Evolutionary conservation across 495 filamentous ascomycete genomes (phyloP), one percentile per base, ranked within the genome.

Genomic region (Aspergillus heteromorphus): DNA sequence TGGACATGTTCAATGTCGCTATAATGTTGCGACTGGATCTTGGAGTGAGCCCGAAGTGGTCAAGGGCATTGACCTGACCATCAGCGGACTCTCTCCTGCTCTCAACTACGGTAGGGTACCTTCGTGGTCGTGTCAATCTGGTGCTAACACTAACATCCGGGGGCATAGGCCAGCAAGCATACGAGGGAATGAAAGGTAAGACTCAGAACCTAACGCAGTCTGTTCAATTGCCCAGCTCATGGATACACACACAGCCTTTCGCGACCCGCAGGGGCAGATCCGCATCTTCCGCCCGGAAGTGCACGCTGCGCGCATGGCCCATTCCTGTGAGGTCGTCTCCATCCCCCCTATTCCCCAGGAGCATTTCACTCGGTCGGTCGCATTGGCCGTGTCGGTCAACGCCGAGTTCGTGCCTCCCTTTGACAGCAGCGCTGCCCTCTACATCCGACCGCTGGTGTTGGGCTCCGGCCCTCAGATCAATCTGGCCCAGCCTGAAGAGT

Each of bases 1-100:
- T 56, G 76, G 74, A 19, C 74, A 79, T 62, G 64, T 77, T 34
- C 71, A 79, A 59, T 70, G 65, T 14, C 54, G 56, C 40, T 77
- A 67, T 56, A 57, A 53, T 30, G 43, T 54, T 7, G 51, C 55
- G 8, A 73, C 73, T 8, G 64, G 62, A 30, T 51, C 62, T 49
- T 77, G 76, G 76, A 66, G 60, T 6, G 53, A 49, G 14, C 73
- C 73, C 5, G 45, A 56, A 40, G 72, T 78, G 55, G 69, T 77
- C 18, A 21, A 61, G 16, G 69, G 73, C 58, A 71, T 70, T 2
- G 71, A 65, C 55, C 55, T 79, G 0, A 61, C 60, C 2, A 59
- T 77, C 31, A 69, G 73, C 49, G 76, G 74, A 45, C 67, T 79
- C 13, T 63, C 71, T 17, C 72, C 76, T 1, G 73, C 59, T 19